A percentile compares a stretch with the other conserved stretches of the same genome.
phyloP scores from a whole-genome alignment of 2,329 filamentous ascomycete species.

The Fusarium xylarioides region DNA sequence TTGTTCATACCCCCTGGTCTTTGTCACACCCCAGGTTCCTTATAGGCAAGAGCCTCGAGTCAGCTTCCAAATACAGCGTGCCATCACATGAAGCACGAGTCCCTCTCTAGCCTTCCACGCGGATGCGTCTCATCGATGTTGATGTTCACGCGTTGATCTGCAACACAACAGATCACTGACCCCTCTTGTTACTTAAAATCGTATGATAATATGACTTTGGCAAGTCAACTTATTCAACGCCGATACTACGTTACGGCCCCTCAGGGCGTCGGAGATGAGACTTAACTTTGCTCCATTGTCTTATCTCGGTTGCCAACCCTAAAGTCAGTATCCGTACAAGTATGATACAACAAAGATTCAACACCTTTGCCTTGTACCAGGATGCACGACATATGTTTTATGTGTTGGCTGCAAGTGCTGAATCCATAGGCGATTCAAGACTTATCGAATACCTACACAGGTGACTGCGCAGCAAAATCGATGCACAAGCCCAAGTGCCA shows the following conservation, averaged over 20 bases:
- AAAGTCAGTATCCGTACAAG: background rate
- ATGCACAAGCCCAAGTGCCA: background rate
- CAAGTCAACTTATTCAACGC: constrained; percentile 8
- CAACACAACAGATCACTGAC: constrained; percentile 20
- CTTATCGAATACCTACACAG: background rate
- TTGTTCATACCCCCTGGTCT: constrained; percentile 14
- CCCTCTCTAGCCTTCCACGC: constrained; percentile 2
- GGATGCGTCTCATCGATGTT: constrained; percentile 1
- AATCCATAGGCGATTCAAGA: background rate
- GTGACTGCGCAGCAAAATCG: background rate
- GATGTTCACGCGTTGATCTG: constrained; percentile 26
- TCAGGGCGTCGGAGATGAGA: constrained; percentile 31
- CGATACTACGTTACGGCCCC: constrained; percentile 15
- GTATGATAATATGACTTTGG: constrained; percentile 28
- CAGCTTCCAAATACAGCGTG: constrained; percentile 22
- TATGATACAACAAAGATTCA: constrained; percentile 1
- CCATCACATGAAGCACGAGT: constrained; percentile 15
- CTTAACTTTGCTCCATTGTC: constrained; percentile 23
- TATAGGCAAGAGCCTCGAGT: constrained; percentile 20
- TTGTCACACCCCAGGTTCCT: constrained; percentile 30
- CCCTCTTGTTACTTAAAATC: constrained; percentile 18
- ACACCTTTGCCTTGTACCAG: constrained; percentile 4
- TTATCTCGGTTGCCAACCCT: constrained; percentile 31
- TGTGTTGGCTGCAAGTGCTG: constrained; percentile 13
- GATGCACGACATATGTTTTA: constrained; percentile 3